phyloP scores from a whole-genome alignment of 1,284 basidiomycete species.

The Xerocomus minutiporus region DNA sequence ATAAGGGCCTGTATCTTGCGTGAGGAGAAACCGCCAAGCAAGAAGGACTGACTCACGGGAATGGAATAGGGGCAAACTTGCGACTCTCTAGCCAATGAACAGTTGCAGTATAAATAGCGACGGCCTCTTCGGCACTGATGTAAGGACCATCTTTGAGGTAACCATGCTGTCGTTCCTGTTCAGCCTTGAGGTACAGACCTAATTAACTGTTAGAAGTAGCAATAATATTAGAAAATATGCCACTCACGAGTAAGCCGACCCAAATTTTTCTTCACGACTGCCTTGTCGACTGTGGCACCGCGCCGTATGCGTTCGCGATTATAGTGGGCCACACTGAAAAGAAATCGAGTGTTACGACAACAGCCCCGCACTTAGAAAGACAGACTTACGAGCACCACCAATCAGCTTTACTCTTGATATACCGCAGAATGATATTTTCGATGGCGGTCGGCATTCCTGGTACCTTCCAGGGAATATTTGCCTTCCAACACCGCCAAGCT shows the following conservation, averaged over 20 bases:
- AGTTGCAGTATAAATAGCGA: conserved; percentile 94
- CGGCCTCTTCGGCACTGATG: conserved; percentile 95
- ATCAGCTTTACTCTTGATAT: conserved; percentile 99
- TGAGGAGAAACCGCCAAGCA: neutral
- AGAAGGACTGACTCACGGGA: conserved; percentile 61
- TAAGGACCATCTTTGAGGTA: conserved; percentile 98
- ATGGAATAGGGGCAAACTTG: conserved; percentile 96
- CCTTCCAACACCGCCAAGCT: conserved; percentile 99
- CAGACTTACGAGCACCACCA: conserved; percentile 92
- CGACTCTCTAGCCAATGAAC: conserved; percentile 97
- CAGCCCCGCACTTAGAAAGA: neutral
- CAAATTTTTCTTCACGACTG: conserved; percentile 94
- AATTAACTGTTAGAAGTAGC: conserved; percentile 10
- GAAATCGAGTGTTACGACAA: neutral
- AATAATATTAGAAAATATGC: conserved; percentile 1
- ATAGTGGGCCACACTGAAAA: conserved; percentile 76
- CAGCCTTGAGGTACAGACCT: conserved; percentile 92
- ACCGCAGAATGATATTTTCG: conserved; percentile 98
- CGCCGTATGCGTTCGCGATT: conserved; percentile 93
- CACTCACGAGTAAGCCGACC: conserved; percentile 78
- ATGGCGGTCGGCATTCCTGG: conserved; percentile 98
- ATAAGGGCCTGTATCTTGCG: conserved; percentile 62
- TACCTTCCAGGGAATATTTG: conserved; percentile 97
- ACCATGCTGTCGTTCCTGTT: conserved; percentile 95
- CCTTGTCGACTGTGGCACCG: conserved; percentile 99